These are phyloP conservation scores for Entomophthora muscae DNA, from an alignment of 371 early-diverging fungal species.

Conservation along the genomic window DNA sequence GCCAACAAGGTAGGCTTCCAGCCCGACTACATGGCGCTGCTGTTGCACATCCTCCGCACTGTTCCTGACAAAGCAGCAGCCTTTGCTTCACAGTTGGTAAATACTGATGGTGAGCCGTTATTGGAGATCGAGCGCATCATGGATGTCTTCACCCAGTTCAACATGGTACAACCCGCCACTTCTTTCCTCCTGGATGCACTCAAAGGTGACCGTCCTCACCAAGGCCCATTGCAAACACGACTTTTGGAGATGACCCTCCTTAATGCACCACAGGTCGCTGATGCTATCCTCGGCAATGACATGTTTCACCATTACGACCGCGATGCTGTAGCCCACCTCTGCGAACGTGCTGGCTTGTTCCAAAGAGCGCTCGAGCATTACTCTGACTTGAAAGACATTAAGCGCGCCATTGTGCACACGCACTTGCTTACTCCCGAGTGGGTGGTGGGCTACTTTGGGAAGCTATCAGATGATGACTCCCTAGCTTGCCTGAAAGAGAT, in stretches of 20 bases:
- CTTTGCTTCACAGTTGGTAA: constrained; percentile 73
- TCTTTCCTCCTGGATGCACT: constrained; percentile 89
- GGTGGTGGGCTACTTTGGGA: constrained; percentile 82
- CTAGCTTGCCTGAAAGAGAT: constrained; percentile 86
- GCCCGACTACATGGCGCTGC: constrained; percentile 78
- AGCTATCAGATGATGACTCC: constrained; percentile 82
- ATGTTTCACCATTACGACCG: constrained; percentile 93
- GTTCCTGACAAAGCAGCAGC: constrained; percentile 88
- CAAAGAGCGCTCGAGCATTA: constrained; percentile 95
- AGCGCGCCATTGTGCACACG: constrained; percentile 85
- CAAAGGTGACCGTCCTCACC: constrained; percentile 75
- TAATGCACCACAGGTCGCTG: constrained; percentile 94
- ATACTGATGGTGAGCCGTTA: constrained; percentile 49
- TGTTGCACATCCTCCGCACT: constrained; percentile 73
- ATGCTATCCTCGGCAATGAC: constrained; percentile 88
- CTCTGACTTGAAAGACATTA: constrained; percentile 87
- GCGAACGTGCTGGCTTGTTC: constrained; percentile 92
- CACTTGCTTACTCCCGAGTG: constrained; percentile 69
- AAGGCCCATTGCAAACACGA: constrained; percentile 82
- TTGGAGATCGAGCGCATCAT: constrained; percentile 68
- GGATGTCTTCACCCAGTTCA: constrained; percentile 81
- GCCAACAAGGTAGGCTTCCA: constrained; percentile 83
- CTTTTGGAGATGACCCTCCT: constrained; percentile 94
- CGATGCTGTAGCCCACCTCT: constrained; percentile 71
- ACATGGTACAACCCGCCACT: constrained; percentile 90